Base-by-base conservation (phyloP, 768 basidiomycete genomes). In the Melanogaster broomeanus region DNA sequence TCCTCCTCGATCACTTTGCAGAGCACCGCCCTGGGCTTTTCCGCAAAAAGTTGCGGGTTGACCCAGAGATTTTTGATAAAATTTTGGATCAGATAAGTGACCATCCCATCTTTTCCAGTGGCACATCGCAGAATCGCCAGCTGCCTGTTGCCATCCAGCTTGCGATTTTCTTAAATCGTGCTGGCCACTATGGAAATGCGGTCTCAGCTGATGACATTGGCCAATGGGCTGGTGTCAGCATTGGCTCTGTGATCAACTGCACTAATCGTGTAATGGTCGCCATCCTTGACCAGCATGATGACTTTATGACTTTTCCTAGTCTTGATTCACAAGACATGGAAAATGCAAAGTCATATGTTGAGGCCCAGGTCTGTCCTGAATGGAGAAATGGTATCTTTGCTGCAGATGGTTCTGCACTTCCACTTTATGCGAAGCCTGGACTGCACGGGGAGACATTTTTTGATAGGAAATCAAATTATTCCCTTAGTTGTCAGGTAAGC, bases 341-440 rank as follows among this genome's bases (percentile, higher is more conserved):
- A 28, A 40, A 21, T n/a, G 73, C 74, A 22, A 73, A 69, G 64
- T 12, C 22, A 4, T 77, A 71, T 73, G 69, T 74, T 6, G 61
- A 69, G 41, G 24, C 46, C 2, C 59, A 63, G 13, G 69, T 69
- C 2, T 76, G 74, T 50, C 22, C 42, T 6, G 64, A 55, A 0
- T 77, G 72, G 74, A 44, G 68, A 1, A 35, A 72, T 49, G 73
- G 73, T 1, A 75, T 65, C 65, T 65, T 61, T 40, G 49, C 74
- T 45, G 69, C 74, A 41, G 73, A 76, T 58, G 73, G 75, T 2
- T 75, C 74, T 10, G 40, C 37, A n/a, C 3, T 49, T 30, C 4
- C 22, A 3, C 48, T 49, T 6, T 63, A 56, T 45, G 22, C 21
- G n/a, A 48, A 48, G 38, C 47, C 47, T 48, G 37, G 47, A 38